These are phyloP conservation scores for Penicillium paneum DNA, from an alignment of 2,329 filamentous ascomycete genomes.

Conservation along the genomic window DNA sequence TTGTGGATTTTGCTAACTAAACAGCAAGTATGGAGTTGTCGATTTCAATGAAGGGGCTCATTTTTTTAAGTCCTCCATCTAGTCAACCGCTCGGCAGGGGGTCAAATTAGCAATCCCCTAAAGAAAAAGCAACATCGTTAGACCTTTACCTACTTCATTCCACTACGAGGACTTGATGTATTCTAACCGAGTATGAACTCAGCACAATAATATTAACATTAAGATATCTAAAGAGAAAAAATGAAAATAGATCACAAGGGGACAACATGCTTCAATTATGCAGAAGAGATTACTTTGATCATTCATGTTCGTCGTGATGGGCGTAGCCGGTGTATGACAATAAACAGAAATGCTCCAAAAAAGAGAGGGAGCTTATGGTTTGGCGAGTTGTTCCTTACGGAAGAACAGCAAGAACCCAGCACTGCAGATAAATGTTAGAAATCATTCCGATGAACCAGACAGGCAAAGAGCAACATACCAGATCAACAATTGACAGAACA, in stretches of 20 bases:
- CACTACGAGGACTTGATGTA: not conserved
- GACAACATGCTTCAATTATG: constrained; percentile 6
- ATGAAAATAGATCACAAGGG: not conserved
- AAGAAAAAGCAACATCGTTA: not conserved
- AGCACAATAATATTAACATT: constrained; percentile 5
- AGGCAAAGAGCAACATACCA: constrained; percentile 51
- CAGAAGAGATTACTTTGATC: not conserved
- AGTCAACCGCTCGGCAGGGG: too few relatives aligned
- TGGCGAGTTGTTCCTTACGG: constrained; percentile 46
- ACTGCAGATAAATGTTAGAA: constrained; percentile 21
- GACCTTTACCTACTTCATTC: not conserved
- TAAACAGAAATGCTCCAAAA: not conserved
- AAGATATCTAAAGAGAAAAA: not conserved
- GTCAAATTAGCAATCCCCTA: too few relatives aligned
- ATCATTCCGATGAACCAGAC: not conserved
- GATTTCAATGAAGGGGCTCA: too few relatives aligned
- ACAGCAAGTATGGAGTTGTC: too few relatives aligned
- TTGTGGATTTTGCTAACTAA: too few relatives aligned
- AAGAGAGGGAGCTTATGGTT: constrained; percentile 30
- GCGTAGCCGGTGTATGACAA: not conserved
- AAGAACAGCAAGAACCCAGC: constrained; percentile 44
- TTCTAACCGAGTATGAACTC: not conserved
- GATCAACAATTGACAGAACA: constrained; percentile 58
- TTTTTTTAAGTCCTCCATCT: too few relatives aligned
- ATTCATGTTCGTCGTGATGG: constrained; percentile 5